Evolutionary conservation across 2,329 filamentous ascomycete species (phyloP), one percentile per base, ranked within the genome.

Genomic region (Atkinsonella texensis): DNA sequence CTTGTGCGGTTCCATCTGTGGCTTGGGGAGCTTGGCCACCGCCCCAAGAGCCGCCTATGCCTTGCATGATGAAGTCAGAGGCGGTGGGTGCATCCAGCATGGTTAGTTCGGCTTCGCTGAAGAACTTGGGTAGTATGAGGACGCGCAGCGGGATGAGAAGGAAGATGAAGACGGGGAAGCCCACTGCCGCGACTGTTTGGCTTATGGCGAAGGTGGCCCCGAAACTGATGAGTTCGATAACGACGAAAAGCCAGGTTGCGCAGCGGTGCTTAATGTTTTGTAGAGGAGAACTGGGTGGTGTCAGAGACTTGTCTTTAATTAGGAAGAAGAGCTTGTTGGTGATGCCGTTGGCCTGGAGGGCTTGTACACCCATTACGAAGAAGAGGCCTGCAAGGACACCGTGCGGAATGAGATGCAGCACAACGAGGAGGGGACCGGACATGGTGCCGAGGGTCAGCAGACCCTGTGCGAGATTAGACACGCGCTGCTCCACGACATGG

Each of bases 341-440:
- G 62, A 91, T 87, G 20, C 86, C 86, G 62, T 91, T 91, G 23
- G 70, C 83, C 62, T 83, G 77, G 33, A 91, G 78, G 3, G 86
- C 86, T 68, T 90, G 84, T 54, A 87, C 75, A 42, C 86, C 87
- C 87, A 91, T 90, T 63, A 89, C 79, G 68, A 90, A 90, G 73
- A 91, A 91, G 28, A 91, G 75, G 0, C 87, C 87, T 0, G 86
- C 87, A 51, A 91, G 76, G 1, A 90, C 85, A 54, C 83, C 85
- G 62, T 89, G 85, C 0, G 87, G 87, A 57, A 91, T 87, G 10
- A 89, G 76, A 60, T 89, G 83, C 10, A 91, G 71, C 15, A 89
- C 85, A 18, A 83, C 70, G 1, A 91, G 77, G 2, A 91, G 71
- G 0, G 87, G 87, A 0, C 83, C 83, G 0, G 81, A 79, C 85